Conservation (phyloP, 164 flowering plant genomes). For the Chimonanthus salicifolius region DNA sequence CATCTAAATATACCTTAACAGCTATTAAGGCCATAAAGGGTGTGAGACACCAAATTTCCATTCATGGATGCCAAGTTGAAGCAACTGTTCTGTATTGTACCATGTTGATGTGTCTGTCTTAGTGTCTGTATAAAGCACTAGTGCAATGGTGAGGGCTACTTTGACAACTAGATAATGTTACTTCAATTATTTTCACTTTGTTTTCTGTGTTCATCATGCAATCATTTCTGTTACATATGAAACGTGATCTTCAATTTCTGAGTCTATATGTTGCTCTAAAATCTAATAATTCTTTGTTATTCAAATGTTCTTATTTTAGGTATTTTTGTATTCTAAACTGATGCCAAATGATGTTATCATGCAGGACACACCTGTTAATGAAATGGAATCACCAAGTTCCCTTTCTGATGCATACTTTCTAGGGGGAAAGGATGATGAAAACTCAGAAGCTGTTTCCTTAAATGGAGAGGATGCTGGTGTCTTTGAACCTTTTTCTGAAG, state of each 20-base stretch:
- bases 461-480: slow-evolving; percentile 15
- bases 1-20: too few species aligned
- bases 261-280: background rate
- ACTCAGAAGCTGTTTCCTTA: slow-evolving; percentile 13
- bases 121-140: background rate
- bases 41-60: too few species aligned
- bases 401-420: slow-evolving; percentile 62
- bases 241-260: background rate
- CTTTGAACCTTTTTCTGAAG: slow-evolving; percentile 14
- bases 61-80: background rate
- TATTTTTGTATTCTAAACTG: background rate
- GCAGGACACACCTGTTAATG: slow-evolving; percentile 37
- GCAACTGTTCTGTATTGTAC: background rate
- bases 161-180: background rate
- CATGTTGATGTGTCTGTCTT: background rate
- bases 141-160: background rate
- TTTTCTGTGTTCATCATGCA: background rate
- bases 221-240: background rate
- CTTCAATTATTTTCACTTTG: background rate
- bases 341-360: slow-evolving; percentile 3
- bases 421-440: slow-evolving; percentile 28
- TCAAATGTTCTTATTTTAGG: background rate
- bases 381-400: slow-evolving; percentile 29
- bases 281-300: background rate
- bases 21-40: too few species aligned